Conservation (phyloP, 163 green algal species). For the Coccomyxa subellipsoidea region DNA sequence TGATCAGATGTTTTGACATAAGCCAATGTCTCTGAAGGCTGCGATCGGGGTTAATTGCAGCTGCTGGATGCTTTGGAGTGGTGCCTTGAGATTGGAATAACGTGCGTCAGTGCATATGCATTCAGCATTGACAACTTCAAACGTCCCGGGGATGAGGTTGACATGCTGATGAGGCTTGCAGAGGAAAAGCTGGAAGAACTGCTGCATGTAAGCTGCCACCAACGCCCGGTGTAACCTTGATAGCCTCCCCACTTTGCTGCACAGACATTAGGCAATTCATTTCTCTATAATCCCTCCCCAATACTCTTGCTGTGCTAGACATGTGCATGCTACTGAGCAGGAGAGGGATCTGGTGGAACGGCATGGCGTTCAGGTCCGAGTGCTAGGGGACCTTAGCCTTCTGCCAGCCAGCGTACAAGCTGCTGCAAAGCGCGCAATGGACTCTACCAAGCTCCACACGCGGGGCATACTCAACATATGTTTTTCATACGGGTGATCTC, state of each 20-base stretch:
- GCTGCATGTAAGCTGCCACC: background rate
- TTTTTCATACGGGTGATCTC: constrained; percentile 81
- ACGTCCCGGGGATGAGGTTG: constrained; percentile 71
- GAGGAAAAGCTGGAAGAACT: constrained; percentile 61
- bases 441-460: constrained; percentile 41
- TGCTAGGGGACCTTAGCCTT: constrained; percentile 77
- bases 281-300: too few relatives aligned
- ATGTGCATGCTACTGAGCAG: constrained; percentile 14
- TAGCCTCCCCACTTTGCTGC: too few relatives aligned
- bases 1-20: too few relatives aligned
- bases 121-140: constrained; percentile 96
- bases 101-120: constrained; percentile 81
- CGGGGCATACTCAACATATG: constrained; percentile 81
- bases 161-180: constrained; percentile 78
- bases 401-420: constrained; percentile 63
- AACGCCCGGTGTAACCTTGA: background rate
- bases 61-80: constrained; percentile 82
- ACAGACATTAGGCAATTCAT: too few relatives aligned
- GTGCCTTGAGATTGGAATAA: constrained; percentile 86
- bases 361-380: constrained; percentile 64
- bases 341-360: constrained; percentile 37
- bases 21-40: too few relatives aligned
- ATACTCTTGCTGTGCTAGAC: too few relatives aligned
- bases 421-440: constrained; percentile 66
- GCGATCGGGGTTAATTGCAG: too few relatives aligned